Evolutionary conservation across 2,329 filamentous ascomycete species (phyloP).

Genomic region (Aspergillus spinulosporus): DNA sequence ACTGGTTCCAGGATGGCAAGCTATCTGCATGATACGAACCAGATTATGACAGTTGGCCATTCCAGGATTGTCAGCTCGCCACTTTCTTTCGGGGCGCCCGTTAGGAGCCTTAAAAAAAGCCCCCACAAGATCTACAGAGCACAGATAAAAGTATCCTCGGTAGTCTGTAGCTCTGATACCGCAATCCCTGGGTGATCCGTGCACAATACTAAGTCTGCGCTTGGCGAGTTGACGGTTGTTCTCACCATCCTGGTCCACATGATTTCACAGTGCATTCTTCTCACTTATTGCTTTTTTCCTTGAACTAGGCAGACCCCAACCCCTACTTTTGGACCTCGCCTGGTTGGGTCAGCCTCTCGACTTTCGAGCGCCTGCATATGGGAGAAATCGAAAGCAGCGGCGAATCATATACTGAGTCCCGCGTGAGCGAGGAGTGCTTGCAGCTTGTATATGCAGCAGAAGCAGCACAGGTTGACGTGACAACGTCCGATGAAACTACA

Average conservation of each 20-base stretch:
- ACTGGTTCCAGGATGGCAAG: background rate
- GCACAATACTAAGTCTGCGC: background rate
- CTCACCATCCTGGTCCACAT: background rate
- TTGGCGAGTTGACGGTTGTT: background rate
- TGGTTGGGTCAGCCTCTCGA: background rate
- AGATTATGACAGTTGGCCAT: background rate
- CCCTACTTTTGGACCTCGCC: constrained; percentile 8
- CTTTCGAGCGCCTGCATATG: background rate
- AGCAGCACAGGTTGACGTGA: background rate
- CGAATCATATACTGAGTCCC: background rate
- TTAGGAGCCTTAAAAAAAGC: background rate
- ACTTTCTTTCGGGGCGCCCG: background rate
- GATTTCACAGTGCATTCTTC: background rate
- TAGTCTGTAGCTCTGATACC: background rate
- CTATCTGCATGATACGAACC: constrained; percentile 1
- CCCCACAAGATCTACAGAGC: background rate
- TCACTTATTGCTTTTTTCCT: constrained; percentile 9
- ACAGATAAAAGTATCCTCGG: background rate
- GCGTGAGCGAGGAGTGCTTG: background rate
- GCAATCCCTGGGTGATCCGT: background rate
- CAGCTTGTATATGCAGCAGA: background rate
- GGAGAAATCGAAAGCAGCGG: background rate
- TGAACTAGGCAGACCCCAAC: background rate
- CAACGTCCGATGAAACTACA: background rate
- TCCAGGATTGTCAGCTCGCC: background rate